phyloP scores from a whole-genome alignment of 352 stramenopile species.

The Thraustochytrium sp. region DNA sequence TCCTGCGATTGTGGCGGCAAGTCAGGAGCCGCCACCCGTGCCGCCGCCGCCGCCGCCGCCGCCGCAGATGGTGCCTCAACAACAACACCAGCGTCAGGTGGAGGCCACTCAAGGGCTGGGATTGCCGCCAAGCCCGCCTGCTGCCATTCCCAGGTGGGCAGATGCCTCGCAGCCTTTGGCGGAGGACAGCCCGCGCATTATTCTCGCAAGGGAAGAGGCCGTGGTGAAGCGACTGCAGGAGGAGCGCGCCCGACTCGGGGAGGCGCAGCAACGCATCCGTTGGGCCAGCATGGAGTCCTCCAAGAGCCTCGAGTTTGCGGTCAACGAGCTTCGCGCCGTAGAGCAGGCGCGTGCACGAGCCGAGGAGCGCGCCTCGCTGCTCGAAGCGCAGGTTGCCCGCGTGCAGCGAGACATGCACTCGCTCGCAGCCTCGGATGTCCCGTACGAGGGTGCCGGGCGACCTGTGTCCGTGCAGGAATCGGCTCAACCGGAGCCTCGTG shows the following conservation, averaged over 20 bases:
- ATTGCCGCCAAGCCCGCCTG: too few species aligned
- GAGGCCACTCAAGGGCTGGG: too few species aligned
- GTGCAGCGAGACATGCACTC: background rate
- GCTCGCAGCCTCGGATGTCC: background rate
- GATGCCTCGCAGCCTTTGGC: too few species aligned
- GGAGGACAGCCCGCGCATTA: background rate
- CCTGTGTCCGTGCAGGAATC: too few species aligned
- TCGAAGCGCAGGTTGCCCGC: background rate
- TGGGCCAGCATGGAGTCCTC: background rate
- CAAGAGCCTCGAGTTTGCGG: constrained; percentile 17
- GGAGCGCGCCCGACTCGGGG: background rate
- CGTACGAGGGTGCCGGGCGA: background rate
- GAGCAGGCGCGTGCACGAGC: background rate
- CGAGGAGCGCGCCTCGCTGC: background rate
- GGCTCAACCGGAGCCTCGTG: too few species aligned
- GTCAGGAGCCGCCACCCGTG: too few species aligned
- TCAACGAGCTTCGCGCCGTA: constrained; percentile 16
- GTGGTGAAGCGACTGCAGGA: background rate
- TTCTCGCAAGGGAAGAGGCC: background rate
- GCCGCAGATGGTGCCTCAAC: too few species aligned
- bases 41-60: too few species aligned
- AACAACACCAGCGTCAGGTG: too few species aligned
- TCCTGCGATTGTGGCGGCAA: too few species aligned
- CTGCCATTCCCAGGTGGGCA: too few species aligned
- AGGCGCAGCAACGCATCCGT: constrained; percentile 5